Evolutionary conservation across 2,329 filamentous ascomycete genomes (phyloP).

Genomic region (Lachnellula occidentalis): DNA sequence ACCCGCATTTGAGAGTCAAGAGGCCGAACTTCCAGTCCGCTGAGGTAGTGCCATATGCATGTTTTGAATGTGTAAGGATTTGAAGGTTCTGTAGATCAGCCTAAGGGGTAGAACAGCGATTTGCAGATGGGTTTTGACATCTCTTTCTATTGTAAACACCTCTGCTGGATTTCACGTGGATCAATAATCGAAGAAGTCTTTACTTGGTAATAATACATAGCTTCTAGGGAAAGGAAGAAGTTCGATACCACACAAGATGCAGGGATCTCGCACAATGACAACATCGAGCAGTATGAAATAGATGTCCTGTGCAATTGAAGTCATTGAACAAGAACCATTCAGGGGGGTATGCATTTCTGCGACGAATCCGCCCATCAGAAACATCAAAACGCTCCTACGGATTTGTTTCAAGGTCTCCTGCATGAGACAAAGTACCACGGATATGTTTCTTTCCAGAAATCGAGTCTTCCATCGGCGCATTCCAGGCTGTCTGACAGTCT

Average conservation of each 20-base stretch:
- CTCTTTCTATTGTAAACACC: background rate
- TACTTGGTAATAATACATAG: background rate
- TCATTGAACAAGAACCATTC: background rate
- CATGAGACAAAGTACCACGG: background rate
- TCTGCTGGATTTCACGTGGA: background rate
- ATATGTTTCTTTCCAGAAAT: background rate
- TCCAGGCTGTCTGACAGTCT: slow-evolving; percentile 1
- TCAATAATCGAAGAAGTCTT: background rate
- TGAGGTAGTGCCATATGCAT: background rate
- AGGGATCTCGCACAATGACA: background rate
- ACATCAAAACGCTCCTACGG: background rate
- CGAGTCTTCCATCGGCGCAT: background rate
- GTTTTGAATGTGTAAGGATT: too few relatives aligned
- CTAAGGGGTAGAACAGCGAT: background rate
- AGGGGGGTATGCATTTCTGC: background rate
- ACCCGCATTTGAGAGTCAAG: slow-evolving; percentile 79
- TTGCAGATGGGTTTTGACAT: background rate
- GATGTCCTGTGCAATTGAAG: background rate
- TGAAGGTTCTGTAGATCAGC: background rate
- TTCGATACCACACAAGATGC: background rate
- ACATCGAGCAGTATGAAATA: background rate
- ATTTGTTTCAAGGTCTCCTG: background rate
- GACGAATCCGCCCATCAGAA: background rate
- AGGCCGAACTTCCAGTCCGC: slow-evolving; percentile 31
- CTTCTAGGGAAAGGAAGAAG: background rate